Evolutionary conservation across 345 rosid species (phyloP).

Genomic region (Mercurialis annua): DNA sequence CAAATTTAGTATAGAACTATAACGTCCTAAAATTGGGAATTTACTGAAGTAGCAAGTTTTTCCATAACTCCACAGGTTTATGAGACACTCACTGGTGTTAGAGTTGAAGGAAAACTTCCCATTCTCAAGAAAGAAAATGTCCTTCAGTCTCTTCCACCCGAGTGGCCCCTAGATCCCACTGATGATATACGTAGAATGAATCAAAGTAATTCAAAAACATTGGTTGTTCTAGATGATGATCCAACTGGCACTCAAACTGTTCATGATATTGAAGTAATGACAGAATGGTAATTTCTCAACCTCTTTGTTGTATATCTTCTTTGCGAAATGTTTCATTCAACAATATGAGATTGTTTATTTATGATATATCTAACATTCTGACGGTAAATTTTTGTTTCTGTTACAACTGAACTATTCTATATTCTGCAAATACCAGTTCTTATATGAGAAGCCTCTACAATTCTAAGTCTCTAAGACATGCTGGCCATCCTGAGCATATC

Average conservation of each 20-base stretch:
- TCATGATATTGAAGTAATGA: conserved; percentile 88
- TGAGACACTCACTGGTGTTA: conserved; percentile 75
- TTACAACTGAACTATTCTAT: conserved; percentile 2
- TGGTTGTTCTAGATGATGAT: conserved; percentile 96
- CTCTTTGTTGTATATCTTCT: neutral
- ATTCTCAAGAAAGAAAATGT: conserved; percentile 59
- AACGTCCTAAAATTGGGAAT: neutral
- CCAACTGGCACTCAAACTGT: conserved; percentile 99
- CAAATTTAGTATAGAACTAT: neutral
- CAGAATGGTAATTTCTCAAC: conserved; percentile 69
- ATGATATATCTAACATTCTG: neutral
- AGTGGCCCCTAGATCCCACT: conserved; percentile 78
- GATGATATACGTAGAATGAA: conserved; percentile 60
- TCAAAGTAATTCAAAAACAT: conserved; percentile 55
- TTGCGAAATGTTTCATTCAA: neutral
- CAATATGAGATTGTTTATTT: neutral
- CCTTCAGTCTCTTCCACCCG: conserved; percentile 72
- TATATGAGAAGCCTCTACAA: conserved; percentile 2
- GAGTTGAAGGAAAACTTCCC: conserved; percentile 81
- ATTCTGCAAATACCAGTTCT: neutral
- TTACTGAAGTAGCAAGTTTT: conserved; percentile 2
- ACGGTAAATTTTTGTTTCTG: neutral
- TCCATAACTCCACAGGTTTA: conserved; percentile 52
- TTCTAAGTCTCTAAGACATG: neutral
- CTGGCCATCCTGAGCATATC: neutral